phyloP scores from a whole-genome alignment of 2,329 filamentous ascomycete species.

The Grosmannia clavigera region DNA sequence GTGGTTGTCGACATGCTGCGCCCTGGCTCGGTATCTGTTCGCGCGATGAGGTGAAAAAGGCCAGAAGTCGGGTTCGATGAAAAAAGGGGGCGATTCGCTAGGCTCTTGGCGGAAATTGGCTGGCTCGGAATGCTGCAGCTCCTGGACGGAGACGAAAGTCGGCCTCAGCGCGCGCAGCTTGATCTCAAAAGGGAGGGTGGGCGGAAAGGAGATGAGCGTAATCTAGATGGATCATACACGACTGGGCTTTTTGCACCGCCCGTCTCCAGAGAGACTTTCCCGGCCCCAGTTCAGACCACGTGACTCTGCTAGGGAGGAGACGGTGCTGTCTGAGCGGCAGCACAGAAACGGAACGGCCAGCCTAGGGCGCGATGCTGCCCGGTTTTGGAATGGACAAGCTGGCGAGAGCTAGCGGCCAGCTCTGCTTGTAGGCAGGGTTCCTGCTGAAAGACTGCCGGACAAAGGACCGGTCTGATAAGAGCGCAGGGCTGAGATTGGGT shows the following conservation, averaged over 20 bases:
- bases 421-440: too few species aligned
- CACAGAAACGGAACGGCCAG: too few species aligned
- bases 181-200: background rate
- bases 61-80: background rate
- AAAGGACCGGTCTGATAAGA: background rate
- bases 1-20: conserved; percentile 9
- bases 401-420: background rate
- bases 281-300: background rate
- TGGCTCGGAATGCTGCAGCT: background rate
- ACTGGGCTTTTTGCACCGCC: background rate
- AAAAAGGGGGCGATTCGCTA: background rate
- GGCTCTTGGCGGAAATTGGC: background rate
- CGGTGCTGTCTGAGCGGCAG: background rate
- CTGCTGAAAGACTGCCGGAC: background rate
- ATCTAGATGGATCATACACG: background rate
- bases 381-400: background rate
- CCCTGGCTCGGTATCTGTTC: background rate
- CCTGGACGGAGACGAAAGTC: background rate
- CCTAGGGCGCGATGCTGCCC: too few species aligned
- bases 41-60: background rate
- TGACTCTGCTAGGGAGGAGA: background rate
- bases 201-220: background rate
- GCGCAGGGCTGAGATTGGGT: background rate
- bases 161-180: background rate
- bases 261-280: background rate